Evolutionary conservation across 2,329 filamentous ascomycete genomes (phyloP).

Genomic region (Pseudogymnoascus sp.): DNA sequence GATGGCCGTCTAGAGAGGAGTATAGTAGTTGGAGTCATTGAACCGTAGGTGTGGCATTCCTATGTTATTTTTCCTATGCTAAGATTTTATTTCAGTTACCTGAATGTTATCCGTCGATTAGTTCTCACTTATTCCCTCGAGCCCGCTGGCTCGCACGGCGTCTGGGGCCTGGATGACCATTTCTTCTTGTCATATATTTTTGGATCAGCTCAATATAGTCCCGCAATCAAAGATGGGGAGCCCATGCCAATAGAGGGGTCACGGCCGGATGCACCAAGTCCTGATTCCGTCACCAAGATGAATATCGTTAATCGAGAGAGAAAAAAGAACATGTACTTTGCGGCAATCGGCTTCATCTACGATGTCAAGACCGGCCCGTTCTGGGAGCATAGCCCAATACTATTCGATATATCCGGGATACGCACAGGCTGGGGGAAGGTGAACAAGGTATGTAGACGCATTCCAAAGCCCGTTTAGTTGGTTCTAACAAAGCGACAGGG

Average conservation of each 20-base stretch:
- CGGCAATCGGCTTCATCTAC: constrained; percentile 91
- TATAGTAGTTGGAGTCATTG: constrained; percentile 73
- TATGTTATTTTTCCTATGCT: neutral
- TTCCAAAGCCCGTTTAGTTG: neutral
- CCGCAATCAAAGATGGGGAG: constrained; percentile 57
- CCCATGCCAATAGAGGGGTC: constrained; percentile 73
- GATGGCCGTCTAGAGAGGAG: constrained; percentile 59
- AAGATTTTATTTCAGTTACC: constrained; percentile 46
- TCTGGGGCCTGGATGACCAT: constrained; percentile 98
- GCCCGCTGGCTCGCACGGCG: constrained; percentile 89
- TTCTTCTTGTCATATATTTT: constrained; percentile 92
- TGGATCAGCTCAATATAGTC: constrained; percentile 80
- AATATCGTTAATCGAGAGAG: constrained; percentile 58
- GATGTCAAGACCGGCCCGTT: constrained; percentile 95
- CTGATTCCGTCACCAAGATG: constrained; percentile 58
- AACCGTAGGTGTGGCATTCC: constrained; percentile 53
- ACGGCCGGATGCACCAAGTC: constrained; percentile 59
- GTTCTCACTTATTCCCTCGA: constrained; percentile 90
- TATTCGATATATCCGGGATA: constrained; percentile 91
- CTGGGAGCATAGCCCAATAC: constrained; percentile 91
- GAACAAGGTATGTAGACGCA: constrained; percentile 54
- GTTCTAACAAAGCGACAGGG: constrained; percentile 43
- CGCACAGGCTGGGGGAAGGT: constrained; percentile 96
- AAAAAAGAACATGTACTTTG: constrained; percentile 78
- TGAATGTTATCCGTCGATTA: constrained; percentile 70